Base-by-base conservation (phyloP, 257 asterid species). In the Coffea canephora region DNA sequence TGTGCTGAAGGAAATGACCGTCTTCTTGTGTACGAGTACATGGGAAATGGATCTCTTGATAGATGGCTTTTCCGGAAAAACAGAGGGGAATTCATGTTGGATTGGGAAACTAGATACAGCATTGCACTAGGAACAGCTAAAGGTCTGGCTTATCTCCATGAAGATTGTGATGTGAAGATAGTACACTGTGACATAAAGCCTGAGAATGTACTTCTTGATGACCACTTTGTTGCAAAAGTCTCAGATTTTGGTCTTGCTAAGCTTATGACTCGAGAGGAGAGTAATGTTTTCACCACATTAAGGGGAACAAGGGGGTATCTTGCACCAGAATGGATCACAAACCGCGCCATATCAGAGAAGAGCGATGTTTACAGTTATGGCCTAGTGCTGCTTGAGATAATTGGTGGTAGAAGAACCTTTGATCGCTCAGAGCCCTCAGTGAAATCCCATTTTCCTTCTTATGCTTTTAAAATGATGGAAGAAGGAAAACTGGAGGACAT, bases 241-340 rank as follows among this genome's bases (percentile, higher is more conserved):
- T 91, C 94, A 0, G 97, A 94, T 75, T 94, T 94, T 7, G 98
- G 98, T 10, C 91, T 94, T 0, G 98, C 98, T 6, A 94, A 92
- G 97, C 91, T 94, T 31, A 94, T 94, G 98, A 92, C 87, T 0
- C 83, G 97, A 70, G 97, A 92, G 73, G 97, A 91, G 67, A 94
- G 98, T 83, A 89, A 89, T 16, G 98, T 90, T 36, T 93, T 94
- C 82, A 92, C 97, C 2, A 91, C 98, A 3, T 34, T 94, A 78
- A 90, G 97, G 82, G 98, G 98, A 50, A 94, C 98, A 27, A 69
- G 98, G 69, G 98, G 98, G 41, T 94, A 94, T 87, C 91, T 94
- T n/a, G 99, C 99, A 0, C 99, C 99, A 0, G 99, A 96, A 66
- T 96, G 99, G 99, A 92, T 96, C 87, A 94, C 97, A 31, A 96